Base-by-base conservation (phyloP, 78 protist genomes). In the Acrasis kona region DNA sequence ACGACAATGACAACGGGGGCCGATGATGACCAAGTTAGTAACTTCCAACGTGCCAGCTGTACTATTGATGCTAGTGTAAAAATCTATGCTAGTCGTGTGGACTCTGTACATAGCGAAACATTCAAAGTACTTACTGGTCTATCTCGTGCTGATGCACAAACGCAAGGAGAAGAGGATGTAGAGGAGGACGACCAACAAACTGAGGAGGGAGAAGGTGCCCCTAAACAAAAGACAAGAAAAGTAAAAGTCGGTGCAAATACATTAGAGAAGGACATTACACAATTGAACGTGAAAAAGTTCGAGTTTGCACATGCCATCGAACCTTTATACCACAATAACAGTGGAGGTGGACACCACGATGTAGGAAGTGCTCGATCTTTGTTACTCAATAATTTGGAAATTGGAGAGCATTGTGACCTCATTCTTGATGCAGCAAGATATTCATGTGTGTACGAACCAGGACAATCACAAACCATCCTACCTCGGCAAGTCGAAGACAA, bases 11-110 rank as follows among this genome's bases (percentile, higher is more conserved):
- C 70, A 19, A 70, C 50, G 30, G 88, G 81, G 29, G 71, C 37
- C 39, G 32, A 10, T 42, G 74, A 69, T 2, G 41, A 5, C 2
- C 69, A 78, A 35, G 69, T 38, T 58, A 79, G 91, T 31, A 89
- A 92, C 74, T 95, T 94, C 61, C 94, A 92, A 75, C 70, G 41
- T 0, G 98, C 97, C 19, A 71, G 91, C 0, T 71, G 85, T 82
- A 93, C 96, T 6, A 78, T 96, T 28, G 97, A 96, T 50, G 99
- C 97, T 0, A 72, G 89, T 29, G 79, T 84, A 9, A 88, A 94
- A 69, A 93, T 96, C 31, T 96, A 93, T 79, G 73, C 95, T 0
- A 39, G 34, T 31, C 86, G 99, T 5, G 97, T 96, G 0, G 99
- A 96, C 61, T 80, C 94, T 7, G 92, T 94, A 29, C 90, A 88